Evolutionary conservation across 257 asterid species (phyloP).

Genomic region (Solanum clarkiae): DNA sequence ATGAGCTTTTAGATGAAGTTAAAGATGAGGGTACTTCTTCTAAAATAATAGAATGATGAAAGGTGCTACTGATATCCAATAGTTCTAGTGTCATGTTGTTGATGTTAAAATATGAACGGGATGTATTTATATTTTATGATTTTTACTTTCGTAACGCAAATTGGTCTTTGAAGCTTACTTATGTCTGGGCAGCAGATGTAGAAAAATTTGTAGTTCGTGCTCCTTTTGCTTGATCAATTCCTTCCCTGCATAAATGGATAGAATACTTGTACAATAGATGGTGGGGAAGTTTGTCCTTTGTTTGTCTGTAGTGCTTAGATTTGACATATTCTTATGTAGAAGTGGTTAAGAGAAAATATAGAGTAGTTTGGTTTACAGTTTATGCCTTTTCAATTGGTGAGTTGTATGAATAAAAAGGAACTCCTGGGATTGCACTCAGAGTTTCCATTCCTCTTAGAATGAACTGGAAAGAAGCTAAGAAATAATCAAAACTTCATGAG

Average conservation of each 20-base stretch:
- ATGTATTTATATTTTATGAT: background rate
- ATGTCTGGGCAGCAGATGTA: background rate
- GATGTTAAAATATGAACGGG: background rate
- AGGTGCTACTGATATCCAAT: background rate
- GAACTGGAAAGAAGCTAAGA: background rate
- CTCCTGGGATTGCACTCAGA: background rate
- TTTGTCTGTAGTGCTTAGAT: background rate
- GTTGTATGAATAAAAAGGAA: background rate
- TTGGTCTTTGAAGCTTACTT: background rate
- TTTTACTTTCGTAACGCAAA: background rate
- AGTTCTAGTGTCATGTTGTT: background rate
- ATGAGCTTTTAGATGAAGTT: background rate
- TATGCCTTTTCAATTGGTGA: background rate
- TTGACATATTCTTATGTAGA: background rate
- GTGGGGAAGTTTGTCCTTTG: background rate
- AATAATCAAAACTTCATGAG: background rate
- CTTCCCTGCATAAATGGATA: background rate
- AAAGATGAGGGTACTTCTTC: background rate
- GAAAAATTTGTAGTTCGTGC: background rate
- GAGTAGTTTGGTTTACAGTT: background rate
- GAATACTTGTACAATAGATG: background rate
- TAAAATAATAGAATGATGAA: background rate
- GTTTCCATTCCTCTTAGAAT: background rate
- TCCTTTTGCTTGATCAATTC: background rate
- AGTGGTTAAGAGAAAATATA: background rate